Base-by-base conservation (phyloP, 2,329 filamentous ascomycete genomes). In the Colletotrichum plurivorum region DNA sequence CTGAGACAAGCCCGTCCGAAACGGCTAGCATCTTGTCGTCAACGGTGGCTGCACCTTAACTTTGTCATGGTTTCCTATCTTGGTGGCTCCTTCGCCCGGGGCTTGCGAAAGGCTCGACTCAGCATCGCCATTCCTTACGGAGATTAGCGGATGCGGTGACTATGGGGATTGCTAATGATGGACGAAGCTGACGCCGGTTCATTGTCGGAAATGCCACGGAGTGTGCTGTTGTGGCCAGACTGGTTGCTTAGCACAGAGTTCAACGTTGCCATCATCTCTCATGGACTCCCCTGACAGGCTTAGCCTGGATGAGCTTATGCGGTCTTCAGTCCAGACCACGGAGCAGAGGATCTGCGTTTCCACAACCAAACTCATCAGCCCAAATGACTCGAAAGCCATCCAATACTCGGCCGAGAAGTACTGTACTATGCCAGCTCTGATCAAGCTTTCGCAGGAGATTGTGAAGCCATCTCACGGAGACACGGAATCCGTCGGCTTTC, bases 1-100 rank as follows among this genome's bases (percentile, higher is more conserved):
- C 61, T 69, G 66, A 65, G 66, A 69, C 66, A 55, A 16, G 18
- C 27, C 49, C 41, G 55, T 59, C 62, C 61, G 55, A 66, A 66
- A 69, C 61, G 66, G 61, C 48, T 55, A 54, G 31, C 41, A 58
- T 27, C 46, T 48, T 54, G 51, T 31, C 49, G 53, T 54, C 41
- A 16, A 27, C 54, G 39, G 18, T 51, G 39, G 46, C 16, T 39
- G n/a, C 54, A 65, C 61, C 48, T 58, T 45, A 22, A 54, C n/a
- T 59, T 39, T 55, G 54, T 49, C 48, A 58, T 59, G 36, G 43
- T 60, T 65, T 55, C 41, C 53, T 36, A n/a, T 53, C 20, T 55
- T 48, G 27, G 39, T 22, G 27, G 41, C 54, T 49, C 48, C 46
- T 68, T 43, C 48, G 31, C 48, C 18, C 16, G 51, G 27, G 27